phyloP scores from a whole-genome alignment of 192 early-diverging fungal genomes.

The Pilaira anomala region DNA sequence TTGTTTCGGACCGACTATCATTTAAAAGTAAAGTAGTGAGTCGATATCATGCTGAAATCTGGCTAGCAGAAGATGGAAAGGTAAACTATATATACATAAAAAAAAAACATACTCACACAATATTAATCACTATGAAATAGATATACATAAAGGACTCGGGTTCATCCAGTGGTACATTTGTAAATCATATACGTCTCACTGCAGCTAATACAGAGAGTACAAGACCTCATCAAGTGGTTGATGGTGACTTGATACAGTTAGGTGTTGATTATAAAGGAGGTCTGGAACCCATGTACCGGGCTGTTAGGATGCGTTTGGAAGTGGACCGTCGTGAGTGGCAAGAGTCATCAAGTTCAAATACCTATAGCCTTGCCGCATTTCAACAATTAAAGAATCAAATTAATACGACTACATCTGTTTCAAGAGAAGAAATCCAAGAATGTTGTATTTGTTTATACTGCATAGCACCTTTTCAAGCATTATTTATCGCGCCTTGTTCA shows the following conservation, averaged over 20 bases:
- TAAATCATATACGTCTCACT: constrained; percentile 82
- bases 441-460: constrained; percentile 85
- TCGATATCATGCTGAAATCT: constrained; percentile 84
- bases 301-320: constrained; percentile 72
- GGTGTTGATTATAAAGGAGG: constrained; percentile 90
- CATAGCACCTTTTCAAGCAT: constrained; percentile 76
- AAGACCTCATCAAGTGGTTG: constrained; percentile 62
- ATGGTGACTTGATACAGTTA: constrained; percentile 83
- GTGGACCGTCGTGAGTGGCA: constrained; percentile 53
- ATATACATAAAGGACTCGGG: constrained; percentile 83
- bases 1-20: constrained; percentile 57
- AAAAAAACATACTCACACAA: background rate
- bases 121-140: constrained; percentile 32
- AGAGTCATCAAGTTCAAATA: constrained; percentile 38
- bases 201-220: constrained; percentile 72
- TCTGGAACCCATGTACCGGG: constrained; percentile 79
- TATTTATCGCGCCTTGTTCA: constrained; percentile 84
- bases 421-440: constrained; percentile 42
- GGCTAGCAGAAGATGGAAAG: constrained; percentile 71
- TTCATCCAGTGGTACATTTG: constrained; percentile 85
- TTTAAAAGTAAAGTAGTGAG: constrained; percentile 83
- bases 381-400: constrained; percentile 16
- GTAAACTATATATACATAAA: constrained; percentile 17
- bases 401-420: background rate
- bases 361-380: constrained; percentile 41